These are phyloP conservation scores for Sclerotinia subarctica DNA, from an alignment of 2,329 filamentous ascomycete genomes.

Conservation along the genomic window DNA sequence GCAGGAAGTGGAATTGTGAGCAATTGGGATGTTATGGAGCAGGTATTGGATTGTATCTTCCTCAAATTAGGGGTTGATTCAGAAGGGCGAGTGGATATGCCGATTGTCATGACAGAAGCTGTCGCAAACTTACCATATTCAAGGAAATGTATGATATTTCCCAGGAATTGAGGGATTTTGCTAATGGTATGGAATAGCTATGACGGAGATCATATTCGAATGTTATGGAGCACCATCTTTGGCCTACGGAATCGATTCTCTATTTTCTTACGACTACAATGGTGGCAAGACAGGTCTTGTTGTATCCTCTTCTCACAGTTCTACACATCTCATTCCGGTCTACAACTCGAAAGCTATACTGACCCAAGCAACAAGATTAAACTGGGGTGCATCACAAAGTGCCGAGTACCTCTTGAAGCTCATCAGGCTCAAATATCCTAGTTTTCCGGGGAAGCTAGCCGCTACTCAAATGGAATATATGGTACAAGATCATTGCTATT, in stretches of 20 bases:
- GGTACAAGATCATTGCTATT: conserved; percentile 83
- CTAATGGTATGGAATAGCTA: conserved; percentile 56
- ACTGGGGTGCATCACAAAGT: conserved; percentile 90
- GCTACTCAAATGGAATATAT: conserved; percentile 84
- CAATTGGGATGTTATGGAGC: conserved; percentile 98
- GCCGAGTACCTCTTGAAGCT: conserved; percentile 91
- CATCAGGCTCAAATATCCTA: conserved; percentile 85
- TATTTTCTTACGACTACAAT: conserved; percentile 95
- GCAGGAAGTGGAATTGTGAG: conserved; percentile 85
- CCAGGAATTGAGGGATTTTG: conserved; percentile 13
- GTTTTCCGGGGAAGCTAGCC: conserved; percentile 82
- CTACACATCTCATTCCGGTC: conserved; percentile 93
- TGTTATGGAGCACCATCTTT: conserved; percentile 88
- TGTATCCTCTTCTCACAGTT: conserved; percentile 86
- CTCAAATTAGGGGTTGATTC: conserved; percentile 87
- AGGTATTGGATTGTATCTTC: conserved; percentile 89
- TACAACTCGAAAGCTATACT: conserved; percentile 81
- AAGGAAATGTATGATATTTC: conserved; percentile 66
- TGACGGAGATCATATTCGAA: conserved; percentile 97
- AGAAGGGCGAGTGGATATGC: conserved; percentile 73
- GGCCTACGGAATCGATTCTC: conserved; percentile 90
- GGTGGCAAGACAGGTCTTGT: conserved; percentile 78
- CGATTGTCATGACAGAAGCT: conserved; percentile 92
- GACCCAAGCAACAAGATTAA: conserved; percentile 80
- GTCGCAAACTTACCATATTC: conserved; percentile 89